These are phyloP conservation scores for Penicillium sclerotigenum DNA, from an alignment of 2,329 filamentous ascomycete genomes.

Conservation along the genomic window DNA sequence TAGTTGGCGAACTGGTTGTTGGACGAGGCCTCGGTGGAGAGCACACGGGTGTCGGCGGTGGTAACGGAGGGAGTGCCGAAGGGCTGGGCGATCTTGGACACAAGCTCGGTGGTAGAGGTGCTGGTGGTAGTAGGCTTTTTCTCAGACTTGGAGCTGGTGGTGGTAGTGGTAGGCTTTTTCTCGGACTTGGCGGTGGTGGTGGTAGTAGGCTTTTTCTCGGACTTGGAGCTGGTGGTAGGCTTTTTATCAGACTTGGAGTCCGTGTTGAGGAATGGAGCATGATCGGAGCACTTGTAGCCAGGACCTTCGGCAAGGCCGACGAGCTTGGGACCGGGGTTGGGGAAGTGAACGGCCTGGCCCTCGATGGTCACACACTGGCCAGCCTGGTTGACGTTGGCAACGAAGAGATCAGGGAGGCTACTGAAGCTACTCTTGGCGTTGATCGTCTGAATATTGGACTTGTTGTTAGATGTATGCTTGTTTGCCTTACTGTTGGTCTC, in stretches of 20 bases:
- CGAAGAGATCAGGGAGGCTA: slow-evolving; percentile 64
- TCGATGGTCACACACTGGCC: slow-evolving; percentile 56
- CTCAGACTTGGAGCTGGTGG: background rate
- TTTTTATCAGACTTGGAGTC: slow-evolving; percentile 2
- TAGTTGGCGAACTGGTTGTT: slow-evolving; percentile 18
- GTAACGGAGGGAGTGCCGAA: slow-evolving; percentile 12
- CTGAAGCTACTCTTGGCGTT: slow-evolving; percentile 43
- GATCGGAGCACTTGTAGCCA: slow-evolving; percentile 35
- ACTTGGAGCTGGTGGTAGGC: background rate
- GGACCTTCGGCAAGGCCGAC: slow-evolving; percentile 32
- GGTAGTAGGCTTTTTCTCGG: background rate
- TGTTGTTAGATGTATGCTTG: background rate
- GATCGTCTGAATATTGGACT: slow-evolving; percentile 12
- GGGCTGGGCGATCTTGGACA: slow-evolving; percentile 15
- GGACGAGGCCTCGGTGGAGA: slow-evolving; percentile 14
- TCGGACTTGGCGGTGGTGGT: background rate
- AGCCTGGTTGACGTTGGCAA: slow-evolving; percentile 62
- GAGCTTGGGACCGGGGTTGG: slow-evolving; percentile 61
- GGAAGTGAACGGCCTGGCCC: slow-evolving; percentile 60
- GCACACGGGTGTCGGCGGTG: slow-evolving; percentile 11
- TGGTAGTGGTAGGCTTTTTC: background rate
- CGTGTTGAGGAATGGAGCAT: slow-evolving; percentile 31
- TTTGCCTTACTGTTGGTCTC: background rate
- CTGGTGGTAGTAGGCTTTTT: background rate
- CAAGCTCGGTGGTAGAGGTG: background rate